Conservation (phyloP, 768 basidiomycete genomes). For the Fomitopsis serialis region DNA sequence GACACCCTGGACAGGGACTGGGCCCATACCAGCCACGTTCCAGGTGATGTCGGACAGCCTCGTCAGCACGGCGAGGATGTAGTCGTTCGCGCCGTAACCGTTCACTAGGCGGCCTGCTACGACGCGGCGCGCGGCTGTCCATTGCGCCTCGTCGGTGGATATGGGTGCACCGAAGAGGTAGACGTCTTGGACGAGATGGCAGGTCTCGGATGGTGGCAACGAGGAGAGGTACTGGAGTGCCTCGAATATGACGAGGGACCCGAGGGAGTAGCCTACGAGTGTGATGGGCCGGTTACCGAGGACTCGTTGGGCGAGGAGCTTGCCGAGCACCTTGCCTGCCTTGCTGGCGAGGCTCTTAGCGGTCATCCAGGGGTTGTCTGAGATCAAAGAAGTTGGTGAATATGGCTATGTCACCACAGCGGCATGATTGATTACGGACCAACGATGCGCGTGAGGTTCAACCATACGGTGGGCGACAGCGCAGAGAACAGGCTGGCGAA, state of each 20-base stretch:
- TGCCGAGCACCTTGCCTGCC: slow-evolving; percentile 49
- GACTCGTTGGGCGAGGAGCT: slow-evolving; percentile 41
- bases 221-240: slow-evolving; percentile 44
- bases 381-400: background rate
- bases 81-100: slow-evolving; percentile 46
- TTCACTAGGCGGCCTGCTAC: slow-evolving; percentile 50
- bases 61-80: slow-evolving; percentile 48
- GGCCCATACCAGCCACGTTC: slow-evolving; percentile 46
- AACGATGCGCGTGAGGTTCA: slow-evolving; percentile 50
- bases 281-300: slow-evolving; percentile 52
- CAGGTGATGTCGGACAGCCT: slow-evolving; percentile 41
- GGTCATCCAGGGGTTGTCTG: slow-evolving; percentile 61
- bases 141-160: slow-evolving; percentile 32
- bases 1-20: slow-evolving; percentile 43
- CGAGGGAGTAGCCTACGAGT: slow-evolving; percentile 52
- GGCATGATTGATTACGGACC: no score
- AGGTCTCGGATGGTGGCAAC: slow-evolving; percentile 38
- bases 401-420: no score
- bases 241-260: slow-evolving; percentile 51
- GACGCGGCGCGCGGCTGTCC: slow-evolving; percentile 43
- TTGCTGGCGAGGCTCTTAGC: slow-evolving; percentile 46
- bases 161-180: slow-evolving; percentile 50
- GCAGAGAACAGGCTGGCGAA: slow-evolving; percentile 44
- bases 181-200: slow-evolving; percentile 47
- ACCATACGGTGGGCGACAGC: slow-evolving; percentile 43